A percentile compares a stretch with the other conserved stretches of the same genome.
Conservation (phyloP, 2,329 filamentous ascomycete genomes). For the Talaromyces sp. region DNA sequence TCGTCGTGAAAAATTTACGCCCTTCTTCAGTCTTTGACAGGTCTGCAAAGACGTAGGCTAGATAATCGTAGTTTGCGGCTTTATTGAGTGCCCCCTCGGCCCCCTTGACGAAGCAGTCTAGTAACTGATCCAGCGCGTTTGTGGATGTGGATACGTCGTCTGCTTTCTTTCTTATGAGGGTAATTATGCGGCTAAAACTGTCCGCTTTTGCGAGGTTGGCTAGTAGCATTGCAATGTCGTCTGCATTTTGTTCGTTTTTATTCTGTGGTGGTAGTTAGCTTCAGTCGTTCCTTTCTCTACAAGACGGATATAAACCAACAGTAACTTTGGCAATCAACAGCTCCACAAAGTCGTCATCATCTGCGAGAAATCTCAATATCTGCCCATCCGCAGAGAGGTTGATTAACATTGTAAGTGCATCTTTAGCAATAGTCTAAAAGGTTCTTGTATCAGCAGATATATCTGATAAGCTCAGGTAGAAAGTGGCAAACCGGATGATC, state of each 20-base stretch:
- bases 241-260: conserved; percentile 71
- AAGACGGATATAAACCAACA: conserved; percentile 47
- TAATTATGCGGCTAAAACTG: conserved; percentile 64
- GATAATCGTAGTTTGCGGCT: conserved; percentile 82
- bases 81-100: conserved; percentile 79
- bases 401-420: conserved; percentile 74
- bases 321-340: conserved; percentile 69
- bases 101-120: conserved; percentile 95
- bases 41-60: conserved; percentile 92
- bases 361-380: conserved; percentile 67
- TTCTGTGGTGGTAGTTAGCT: conserved; percentile 27
- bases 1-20: conserved; percentile 68
- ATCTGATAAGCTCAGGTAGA: neutral
- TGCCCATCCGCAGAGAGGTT: conserved; percentile 83
- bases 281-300: neutral
- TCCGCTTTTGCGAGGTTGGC: conserved; percentile 87
- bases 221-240: conserved; percentile 84
- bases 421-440: conserved; percentile 76
- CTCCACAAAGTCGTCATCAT: conserved; percentile 78
- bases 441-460: neutral
- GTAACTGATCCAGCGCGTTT: conserved; percentile 78
- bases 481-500: conserved; percentile 68
- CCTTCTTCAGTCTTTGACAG: conserved; percentile 77
- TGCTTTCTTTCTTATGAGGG: conserved; percentile 56
- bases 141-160: conserved; percentile 64